Evolutionary conservation across 768 basidiomycete species (phyloP), one percentile per base, ranked within the genome.

Genomic region (Hydnomerulius pinastri): DNA sequence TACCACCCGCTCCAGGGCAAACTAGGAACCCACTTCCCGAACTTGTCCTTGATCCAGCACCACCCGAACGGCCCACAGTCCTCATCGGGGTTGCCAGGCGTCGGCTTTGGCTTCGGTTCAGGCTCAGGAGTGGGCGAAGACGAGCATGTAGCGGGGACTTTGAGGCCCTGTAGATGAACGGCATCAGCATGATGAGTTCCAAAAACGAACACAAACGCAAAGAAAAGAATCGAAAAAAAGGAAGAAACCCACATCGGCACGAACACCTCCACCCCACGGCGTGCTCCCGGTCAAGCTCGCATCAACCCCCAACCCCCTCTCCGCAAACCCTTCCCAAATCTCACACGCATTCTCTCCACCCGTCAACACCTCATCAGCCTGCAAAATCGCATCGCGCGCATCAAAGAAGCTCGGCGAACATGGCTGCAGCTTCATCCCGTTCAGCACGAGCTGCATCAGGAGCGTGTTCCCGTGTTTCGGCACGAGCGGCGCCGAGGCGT

Each of bases 391-490:
- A 66, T 87, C 85, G 52, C 93, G 84, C 15, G 93, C 89, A 48
- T 93, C 85, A 62, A 93, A 90, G 85, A 96, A 95, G 39, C 77
- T 79, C 17, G 96, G 96, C 23, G 87, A 79, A 73, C 96, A 99
- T 4, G 86, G 83, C 65, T 98, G 95, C 37, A 97, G 74, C 78
- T 98, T 98, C 94, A 99, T 96, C 9, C 79, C 94, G 64, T 87
- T 86, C 24, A 98, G 47, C 36, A 97, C 86, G 38, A 98, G 84
- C 77, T 92, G 90, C 10, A 92, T 69, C 32, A 80, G 74, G 47
- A 98, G 75, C 21, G 95, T 84, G 74, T 98, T 98, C 5, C 95
- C 95, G 62, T 96, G 87, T 72, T 85, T 90, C 48, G 96, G 95
- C 10, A 98, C 77, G 27, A 87, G 77, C 8, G 86, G 79, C 76